Evolutionary conservation across 176 grass and related monocot genomes (phyloP), one percentile per base, ranked within the genome.

Genomic region (Oryza meyeriana): DNA sequence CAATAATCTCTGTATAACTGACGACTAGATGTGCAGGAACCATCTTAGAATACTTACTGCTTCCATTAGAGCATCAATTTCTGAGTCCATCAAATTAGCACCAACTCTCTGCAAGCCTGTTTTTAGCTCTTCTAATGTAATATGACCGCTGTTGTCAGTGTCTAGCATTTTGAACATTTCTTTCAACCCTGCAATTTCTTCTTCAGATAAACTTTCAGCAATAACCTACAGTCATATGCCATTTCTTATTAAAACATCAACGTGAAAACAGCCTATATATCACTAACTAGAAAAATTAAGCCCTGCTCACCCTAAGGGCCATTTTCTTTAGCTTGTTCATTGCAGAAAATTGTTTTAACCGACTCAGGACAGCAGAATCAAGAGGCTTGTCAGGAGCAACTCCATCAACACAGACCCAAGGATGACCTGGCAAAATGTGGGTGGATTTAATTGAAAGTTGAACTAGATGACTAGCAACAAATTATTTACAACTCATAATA

Each of bases 161-260:
- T 94, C 92, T 61, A 94, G 76, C 92, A 94, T 94, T 87, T 94
- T 94, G 69, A 94, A 94, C 92, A 94, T 94, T 80, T 90, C 92
- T 83, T 90, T 94, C 33, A 94, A 66, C 20, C 92, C 92, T 58
- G 88, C 92, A 77, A 94, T 94, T 88, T 94, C 92, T 76, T 94
- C 92, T 78, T 94, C 92, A 28, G 92, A 94, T 41, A 94, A 79
- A 75, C 88, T 94, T 55, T 90, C 85, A 68, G 92, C 92, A 78
- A 94, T 94, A 84, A 94, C 92, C 92, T 94, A 61, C 57, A 83
- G 71, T 69, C 45, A 32, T 12, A 72, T 26, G 26, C 10, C 39
- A 52, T 40, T 55, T 44, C 14, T 66, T 71, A 82, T 47, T 22
- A 47, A 57, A 47, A 73, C 24, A 66, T 80, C 41, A 83, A 30